Evolutionary conservation across 352 stramenopile genomes (phyloP), one percentile per base, ranked within the genome.

Genomic region (Phytophthora cactorum): DNA sequence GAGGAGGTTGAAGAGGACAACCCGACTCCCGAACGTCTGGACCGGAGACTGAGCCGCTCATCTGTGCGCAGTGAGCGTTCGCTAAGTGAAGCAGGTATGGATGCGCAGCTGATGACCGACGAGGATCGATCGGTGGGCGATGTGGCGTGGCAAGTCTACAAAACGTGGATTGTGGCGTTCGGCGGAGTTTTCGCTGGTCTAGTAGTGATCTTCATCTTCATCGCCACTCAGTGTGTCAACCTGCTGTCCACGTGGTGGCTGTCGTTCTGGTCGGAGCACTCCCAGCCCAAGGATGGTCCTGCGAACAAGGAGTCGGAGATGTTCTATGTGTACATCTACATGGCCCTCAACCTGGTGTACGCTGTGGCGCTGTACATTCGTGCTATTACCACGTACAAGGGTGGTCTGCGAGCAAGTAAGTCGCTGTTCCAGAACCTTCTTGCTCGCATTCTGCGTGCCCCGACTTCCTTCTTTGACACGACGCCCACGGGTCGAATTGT

Each of bases 361-460:
- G 77, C 84, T 14, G 46, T 93, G 17, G 58, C 80, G n/a, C 39
- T 96, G 22, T 96, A 83, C 69, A 53, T 90, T 32, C 85, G 79
- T 31, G 70, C 76, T n/a, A 74, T 93, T 32, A 64, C 68, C 6
- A 79, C 82, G 29, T 93, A 91, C 67, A 75, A 82, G 15, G 72
- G 77, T 27, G 78, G 76, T 11, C 74, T 96, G 11, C 74, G 74
- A 27, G 91, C 85, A 1, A 84, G 74, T 59, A 77, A 69, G 9
- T 69, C 70, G 8, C 55, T 98, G 4, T 91, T 93, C 61, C 66
- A 83, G 31, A 55, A 73, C 9, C 55, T 98, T 52, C 56, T 97
- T n/a, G 92, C 96, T 22, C 83, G 97, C 47, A 98, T 99, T 79
- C 55, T 97, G 78, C 70, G 79, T 54, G 70, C 86, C 84, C 69